Evolutionary conservation across 139 green algal genomes (phyloP).

Genomic region (Monoraphidium neglectum): DNA sequence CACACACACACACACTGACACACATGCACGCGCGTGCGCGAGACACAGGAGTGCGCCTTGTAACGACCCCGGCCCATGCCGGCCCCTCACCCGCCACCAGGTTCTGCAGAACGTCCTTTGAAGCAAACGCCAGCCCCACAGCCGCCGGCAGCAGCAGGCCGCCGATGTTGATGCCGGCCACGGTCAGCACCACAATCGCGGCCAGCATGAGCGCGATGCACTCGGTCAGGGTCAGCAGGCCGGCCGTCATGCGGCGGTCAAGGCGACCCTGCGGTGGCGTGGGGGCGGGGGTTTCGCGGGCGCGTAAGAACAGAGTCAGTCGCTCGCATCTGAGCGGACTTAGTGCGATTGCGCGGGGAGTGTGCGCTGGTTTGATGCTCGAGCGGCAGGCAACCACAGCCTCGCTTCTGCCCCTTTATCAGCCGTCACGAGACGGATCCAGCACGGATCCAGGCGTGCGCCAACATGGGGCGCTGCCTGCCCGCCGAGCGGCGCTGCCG

Average conservation of each 20-base stretch:
- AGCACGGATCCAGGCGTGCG: too few relatives aligned
- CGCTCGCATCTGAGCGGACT: too few relatives aligned
- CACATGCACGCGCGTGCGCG: not conserved
- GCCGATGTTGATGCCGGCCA: slow-evolving; percentile 70
- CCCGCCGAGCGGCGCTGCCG: too few relatives aligned
- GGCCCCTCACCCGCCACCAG: slow-evolving; percentile 52
- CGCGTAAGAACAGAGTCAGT: too few relatives aligned
- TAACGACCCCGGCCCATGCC: not conserved
- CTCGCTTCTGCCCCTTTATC: too few relatives aligned
- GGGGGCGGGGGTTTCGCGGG: too few relatives aligned
- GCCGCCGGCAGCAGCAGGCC: slow-evolving; percentile 71
- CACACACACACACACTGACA: slow-evolving; percentile 22
- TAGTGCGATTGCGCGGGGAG: too few relatives aligned
- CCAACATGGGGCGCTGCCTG: too few relatives aligned
- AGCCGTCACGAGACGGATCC: too few relatives aligned
- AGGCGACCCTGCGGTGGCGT: slow-evolving; percentile 54
- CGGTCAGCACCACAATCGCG: slow-evolving; percentile 61
- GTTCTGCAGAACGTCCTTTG: slow-evolving; percentile 70
- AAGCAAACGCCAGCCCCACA: slow-evolving; percentile 63
- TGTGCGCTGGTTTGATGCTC: not conserved
- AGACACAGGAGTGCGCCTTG: not conserved
- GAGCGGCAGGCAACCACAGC: too few relatives aligned
- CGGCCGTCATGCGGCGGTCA: slow-evolving; percentile 54
- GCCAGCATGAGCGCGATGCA: slow-evolving; percentile 47
- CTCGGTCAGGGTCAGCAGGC: slow-evolving; percentile 66